Percentiles rank a stretch among this genome's conserved stretches.
Conservation (phyloP, 176 grass and related monocot species). For the Paspalum notatum region DNA sequence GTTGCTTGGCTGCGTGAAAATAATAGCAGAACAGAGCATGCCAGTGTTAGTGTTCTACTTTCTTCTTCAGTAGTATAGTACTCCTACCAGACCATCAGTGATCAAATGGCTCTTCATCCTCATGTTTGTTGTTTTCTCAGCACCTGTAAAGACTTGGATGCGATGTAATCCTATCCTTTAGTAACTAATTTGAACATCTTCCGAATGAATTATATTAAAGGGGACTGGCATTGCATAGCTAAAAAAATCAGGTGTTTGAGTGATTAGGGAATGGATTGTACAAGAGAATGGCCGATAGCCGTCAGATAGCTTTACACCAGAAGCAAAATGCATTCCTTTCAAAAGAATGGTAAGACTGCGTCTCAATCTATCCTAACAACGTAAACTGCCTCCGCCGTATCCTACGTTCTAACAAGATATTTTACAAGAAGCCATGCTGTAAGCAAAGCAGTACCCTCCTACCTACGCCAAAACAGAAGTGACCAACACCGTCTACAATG, state of each 20-base stretch:
- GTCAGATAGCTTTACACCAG: slow-evolving; percentile 45
- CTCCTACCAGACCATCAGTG: not conserved
- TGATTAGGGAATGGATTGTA: not conserved
- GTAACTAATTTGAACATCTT: not conserved
- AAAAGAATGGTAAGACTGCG: slow-evolving; percentile 36
- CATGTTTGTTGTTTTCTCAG: slow-evolving; percentile 17
- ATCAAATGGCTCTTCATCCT: not conserved
- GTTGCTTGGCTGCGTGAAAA: slow-evolving; percentile 47
- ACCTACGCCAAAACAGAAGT: slow-evolving; percentile 24
- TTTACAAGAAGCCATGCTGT: slow-evolving; percentile 32
- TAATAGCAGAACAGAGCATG: not conserved
- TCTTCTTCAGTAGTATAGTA: not conserved
- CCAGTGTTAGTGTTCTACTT: not conserved
- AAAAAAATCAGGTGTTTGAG: not conserved
- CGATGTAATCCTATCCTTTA: slow-evolving; percentile 6
- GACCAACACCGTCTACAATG: slow-evolving; percentile 30
- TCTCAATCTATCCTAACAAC: slow-evolving; percentile 35
- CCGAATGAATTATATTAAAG: not conserved
- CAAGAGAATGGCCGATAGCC: not conserved
- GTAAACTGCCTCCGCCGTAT: slow-evolving; percentile 26
- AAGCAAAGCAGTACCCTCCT: slow-evolving; percentile 33
- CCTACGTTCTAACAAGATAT: slow-evolving; percentile 46
- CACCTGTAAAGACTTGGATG: not conserved
- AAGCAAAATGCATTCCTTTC: slow-evolving; percentile 18
- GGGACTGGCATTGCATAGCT: not conserved